Base-by-base conservation (phyloP, 2,329 filamentous ascomycete species). In the Colletotrichum spinosum region DNA sequence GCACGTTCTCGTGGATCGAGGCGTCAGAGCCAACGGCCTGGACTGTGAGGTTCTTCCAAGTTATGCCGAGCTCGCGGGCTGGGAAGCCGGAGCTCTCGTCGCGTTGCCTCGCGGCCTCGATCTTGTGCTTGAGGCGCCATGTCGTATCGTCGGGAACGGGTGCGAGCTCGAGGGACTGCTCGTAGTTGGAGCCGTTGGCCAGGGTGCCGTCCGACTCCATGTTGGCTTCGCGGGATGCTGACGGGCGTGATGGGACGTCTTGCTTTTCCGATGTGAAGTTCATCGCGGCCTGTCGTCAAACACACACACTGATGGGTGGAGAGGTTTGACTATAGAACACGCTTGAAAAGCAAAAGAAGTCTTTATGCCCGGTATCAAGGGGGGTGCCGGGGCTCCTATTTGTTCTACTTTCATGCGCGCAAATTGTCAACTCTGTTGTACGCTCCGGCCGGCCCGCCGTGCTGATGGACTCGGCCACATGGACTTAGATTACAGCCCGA, bases 1-100 rank as follows among this genome's bases (percentile, higher is more conserved):
- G 55, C 53, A 90, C 84, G 54, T 91, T 87, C 70, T 92, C 89
- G 68, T 91, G 88, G 38, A 91, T 79, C 9, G 88, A 86, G 2
- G 89, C 85, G 35, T 89, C 86, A 12, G 88, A 78, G 35, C 85
- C 84, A 72, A 86, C 78, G 13, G 86, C 90, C 57, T 88, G 82
- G 15, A 92, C 89, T 0, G 81, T 90, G 51, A 92, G 79, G 60
- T 88, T 81, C 68, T 86, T 81, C 86, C 88, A 92, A 1, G 89
- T 87, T 0, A 92, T 81, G 33, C 90, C 90, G 3, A 91, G 80
- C 70, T 83, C 78, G 42, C 84, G 80, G 8, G 77, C 73, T 35
- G 81, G 83, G 64, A 82, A 77, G 2, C 81, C 81, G 4, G 83
- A 83, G 4, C 78, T 76, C 15, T 78, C 70, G 15, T 84, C 79